A percentile compares a stretch with the other conserved stretches of the same genome.
These are phyloP conservation scores for Erodium maritimum DNA, from an alignment of 345 rosid genomes.

Conservation along the genomic window DNA sequence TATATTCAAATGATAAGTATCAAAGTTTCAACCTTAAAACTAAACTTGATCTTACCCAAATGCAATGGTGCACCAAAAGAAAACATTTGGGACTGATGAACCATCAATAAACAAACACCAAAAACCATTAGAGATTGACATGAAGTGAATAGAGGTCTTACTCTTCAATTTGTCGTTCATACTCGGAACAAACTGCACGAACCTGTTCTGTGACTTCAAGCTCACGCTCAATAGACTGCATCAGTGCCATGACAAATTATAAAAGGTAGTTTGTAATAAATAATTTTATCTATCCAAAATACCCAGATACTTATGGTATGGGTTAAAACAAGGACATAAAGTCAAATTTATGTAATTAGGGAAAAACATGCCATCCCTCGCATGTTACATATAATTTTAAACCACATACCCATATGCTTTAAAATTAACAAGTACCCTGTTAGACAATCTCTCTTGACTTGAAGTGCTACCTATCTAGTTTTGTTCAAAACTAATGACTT, in stretches of 20 bases:
- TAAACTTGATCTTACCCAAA: not conserved
- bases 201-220: constrained; percentile 39
- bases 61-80: not conserved
- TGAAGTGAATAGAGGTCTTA: constrained; percentile 21
- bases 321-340: not conserved
- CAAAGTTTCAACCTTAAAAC: not conserved
- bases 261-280: constrained; percentile 1
- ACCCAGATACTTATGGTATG: not conserved
- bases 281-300: constrained; percentile 1
- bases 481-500: too few species aligned
- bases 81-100: not conserved
- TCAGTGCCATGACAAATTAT: constrained; percentile 14
- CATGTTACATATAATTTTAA: not conserved
- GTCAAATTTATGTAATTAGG: not conserved
- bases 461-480: too few species aligned
- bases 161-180: constrained; percentile 76
- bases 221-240: constrained; percentile 41
- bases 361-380: not conserved
- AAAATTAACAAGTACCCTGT: too few species aligned
- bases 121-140: not conserved
- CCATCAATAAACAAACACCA: not conserved
- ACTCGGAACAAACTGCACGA: constrained; percentile 46
- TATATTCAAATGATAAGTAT: not conserved
- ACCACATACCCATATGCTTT: too few species aligned
- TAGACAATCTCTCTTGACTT: too few species aligned